Evolutionary conservation across 164 flowering plant genomes (phyloP), one percentile per base, ranked within the genome.

Genomic region (Paratinospora sagittata): DNA sequence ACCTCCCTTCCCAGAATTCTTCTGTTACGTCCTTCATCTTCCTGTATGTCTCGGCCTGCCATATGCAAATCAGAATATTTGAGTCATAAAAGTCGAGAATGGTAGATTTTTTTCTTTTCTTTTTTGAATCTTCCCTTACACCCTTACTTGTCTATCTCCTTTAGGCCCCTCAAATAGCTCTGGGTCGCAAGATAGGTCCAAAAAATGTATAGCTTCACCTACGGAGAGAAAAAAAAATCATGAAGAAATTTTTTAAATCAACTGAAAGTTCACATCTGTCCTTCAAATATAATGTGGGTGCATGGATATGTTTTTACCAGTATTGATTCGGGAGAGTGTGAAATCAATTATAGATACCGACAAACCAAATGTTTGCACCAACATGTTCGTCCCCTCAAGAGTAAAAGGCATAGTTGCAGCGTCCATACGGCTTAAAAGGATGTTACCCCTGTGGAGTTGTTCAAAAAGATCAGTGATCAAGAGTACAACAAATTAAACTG

Each of bases 1-100:
- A 96, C 98, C 98, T 93, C 79, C 85, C 97, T 71, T 91, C 94
- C 99, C 99, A 96, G 75, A 79, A 84, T 71, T 90, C 98, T 65
- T 81, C 90, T 8, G 97, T 93, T 17, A 89, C 85, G 30, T 87
- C 92, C 79, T 80, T 89, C 99, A 96, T 96, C 76, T 85, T 91
- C 63, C 99, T 73, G 73, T 93, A 96, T 52, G 98, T 96, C 68
- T 96, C 92, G 12, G 92, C 80, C 99, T 96, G 88, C 69, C 72
- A 70, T 13, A 73, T 33, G 63, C 62, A 33, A 70, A 47, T 23
- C 34, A 65, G 13, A 69, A 14, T 30, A 30, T 30, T 30, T 30
- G 34, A 30, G 34, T 69, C 11, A 66, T 58, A 26, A 13, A 23
- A 63, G 8, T 24, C 14, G 6, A 24, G 62, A 26, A 47, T n/a